phyloP scores from a whole-genome alignment of 2,329 filamentous ascomycete genomes.

The Nigrospora oryzae region DNA sequence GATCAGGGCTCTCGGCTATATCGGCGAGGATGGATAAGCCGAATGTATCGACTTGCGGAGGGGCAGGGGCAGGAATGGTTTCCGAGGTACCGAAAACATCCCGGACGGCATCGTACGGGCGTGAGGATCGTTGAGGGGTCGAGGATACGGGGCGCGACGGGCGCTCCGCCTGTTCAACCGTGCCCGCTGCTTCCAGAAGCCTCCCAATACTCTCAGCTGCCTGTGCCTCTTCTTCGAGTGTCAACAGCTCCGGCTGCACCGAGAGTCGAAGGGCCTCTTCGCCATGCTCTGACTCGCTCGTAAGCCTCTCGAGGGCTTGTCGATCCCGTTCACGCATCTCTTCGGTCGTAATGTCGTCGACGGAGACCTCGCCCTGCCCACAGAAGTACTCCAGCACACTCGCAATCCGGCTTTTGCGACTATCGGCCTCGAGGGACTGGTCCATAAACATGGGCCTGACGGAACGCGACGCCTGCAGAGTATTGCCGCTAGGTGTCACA shows the following conservation, averaged over 20 bases:
- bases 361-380: conserved; percentile 10
- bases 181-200: conserved; percentile 10
- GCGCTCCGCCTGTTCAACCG: conserved; percentile 6
- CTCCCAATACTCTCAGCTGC: conserved; percentile 9
- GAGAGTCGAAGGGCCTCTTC: neutral
- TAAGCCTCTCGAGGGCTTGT: conserved; percentile 10
- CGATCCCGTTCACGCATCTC: conserved; percentile 20
- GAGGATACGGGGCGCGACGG: conserved; percentile 3
- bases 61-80: conserved; percentile 11
- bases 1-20: conserved; percentile 12
- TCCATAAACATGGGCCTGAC: conserved; percentile 21
- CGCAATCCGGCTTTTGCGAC: conserved; percentile 10
- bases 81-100: conserved; percentile 30
- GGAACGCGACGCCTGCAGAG: conserved; percentile 38
- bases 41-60: conserved; percentile 11
- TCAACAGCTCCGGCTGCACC: no score
- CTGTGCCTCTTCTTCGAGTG: neutral
- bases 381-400: conserved; percentile 12
- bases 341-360: conserved; percentile 17
- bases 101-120: conserved; percentile 35
- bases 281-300: conserved; percentile 7
- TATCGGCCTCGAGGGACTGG: conserved; percentile 13
- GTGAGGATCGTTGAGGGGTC: conserved; percentile 15
- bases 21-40: conserved; percentile 23
- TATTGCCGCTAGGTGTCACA: conserved; percentile 37